phyloP scores from a whole-genome alignment of 1,284 basidiomycete genomes.

The Tilletia caries region DNA sequence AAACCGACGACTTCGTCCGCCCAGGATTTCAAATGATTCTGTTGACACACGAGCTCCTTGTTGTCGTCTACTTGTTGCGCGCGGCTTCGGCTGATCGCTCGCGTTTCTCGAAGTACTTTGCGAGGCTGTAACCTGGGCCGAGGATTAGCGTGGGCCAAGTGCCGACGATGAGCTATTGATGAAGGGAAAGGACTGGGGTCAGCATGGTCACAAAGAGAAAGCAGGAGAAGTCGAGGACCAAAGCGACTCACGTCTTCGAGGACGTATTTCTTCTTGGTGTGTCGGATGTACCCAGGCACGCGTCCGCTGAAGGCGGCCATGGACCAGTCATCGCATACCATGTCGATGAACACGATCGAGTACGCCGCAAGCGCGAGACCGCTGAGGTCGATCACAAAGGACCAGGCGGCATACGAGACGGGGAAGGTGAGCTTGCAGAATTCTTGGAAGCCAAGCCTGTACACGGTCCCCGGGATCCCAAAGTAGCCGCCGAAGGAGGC shows the following conservation, averaged over 20 bases:
- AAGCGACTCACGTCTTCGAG: slow-evolving; percentile 1
- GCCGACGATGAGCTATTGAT: slow-evolving; percentile 3
- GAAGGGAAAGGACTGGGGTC: background rate
- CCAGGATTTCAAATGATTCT: too few relatives aligned
- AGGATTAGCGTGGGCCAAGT: background rate
- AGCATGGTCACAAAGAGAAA: background rate
- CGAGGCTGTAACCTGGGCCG: background rate
- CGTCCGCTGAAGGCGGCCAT: slow-evolving; percentile 10
- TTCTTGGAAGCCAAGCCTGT: slow-evolving; percentile 3
- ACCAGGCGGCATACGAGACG: background rate
- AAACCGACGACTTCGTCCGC: too few relatives aligned
- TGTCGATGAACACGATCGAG: slow-evolving; percentile 13
- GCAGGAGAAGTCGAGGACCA: background rate
- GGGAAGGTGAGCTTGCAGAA: background rate
- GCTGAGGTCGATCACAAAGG: background rate
- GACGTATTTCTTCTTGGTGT: slow-evolving; percentile 10
- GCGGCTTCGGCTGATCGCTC: slow-evolving; percentile 8
- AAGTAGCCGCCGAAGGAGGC: slow-evolving; percentile 4
- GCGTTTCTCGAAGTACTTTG: slow-evolving; percentile 3
- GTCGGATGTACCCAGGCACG: slow-evolving; percentile 7
- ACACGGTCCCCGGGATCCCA: background rate
- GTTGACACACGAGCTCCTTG: too few relatives aligned
- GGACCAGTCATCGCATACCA: slow-evolving; percentile 13
- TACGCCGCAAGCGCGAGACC: background rate
- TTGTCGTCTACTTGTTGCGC: slow-evolving; percentile 7